Evolutionary conservation across 2,329 filamentous ascomycete genomes (phyloP).

Genomic region (Claviceps paspali): DNA sequence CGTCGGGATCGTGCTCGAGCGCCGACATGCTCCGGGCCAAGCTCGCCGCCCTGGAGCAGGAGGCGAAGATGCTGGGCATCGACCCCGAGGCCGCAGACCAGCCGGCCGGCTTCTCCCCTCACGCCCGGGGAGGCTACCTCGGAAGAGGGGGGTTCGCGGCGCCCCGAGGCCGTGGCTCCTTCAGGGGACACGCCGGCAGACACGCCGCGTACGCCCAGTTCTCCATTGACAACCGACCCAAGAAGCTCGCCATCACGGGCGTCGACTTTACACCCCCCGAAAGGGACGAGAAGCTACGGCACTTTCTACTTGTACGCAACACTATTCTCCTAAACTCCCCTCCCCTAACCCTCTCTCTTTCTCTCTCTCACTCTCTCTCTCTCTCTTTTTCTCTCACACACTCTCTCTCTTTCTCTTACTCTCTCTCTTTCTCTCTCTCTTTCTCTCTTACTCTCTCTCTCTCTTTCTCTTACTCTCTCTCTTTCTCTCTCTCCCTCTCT

Average conservation of each 20-base stretch:
- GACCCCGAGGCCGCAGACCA: conserved; percentile 45
- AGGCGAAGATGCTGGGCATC: conserved; percentile 54
- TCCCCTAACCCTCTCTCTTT: too few species aligned
- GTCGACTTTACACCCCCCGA: conserved; percentile 45
- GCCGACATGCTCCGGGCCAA: conserved; percentile 56
- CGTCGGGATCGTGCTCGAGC: conserved; percentile 25
- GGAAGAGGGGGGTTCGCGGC: conserved; percentile 18
- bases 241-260: conserved; percentile 47
- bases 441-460: too few species aligned
- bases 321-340: background rate
- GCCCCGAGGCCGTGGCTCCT: conserved; percentile 22
- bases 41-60: conserved; percentile 56
- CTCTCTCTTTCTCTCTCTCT: too few species aligned
- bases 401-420: too few species aligned
- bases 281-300: conserved; percentile 54
- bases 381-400: too few species aligned
- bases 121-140: conserved; percentile 19
- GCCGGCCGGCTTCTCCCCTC: too few species aligned
- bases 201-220: conserved; percentile 45
- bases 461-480: background rate
- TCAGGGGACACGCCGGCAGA: conserved; percentile 28
- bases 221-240: conserved; percentile 63
- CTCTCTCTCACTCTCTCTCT: too few species aligned
- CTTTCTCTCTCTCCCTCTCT: background rate
- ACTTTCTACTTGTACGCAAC: conserved; percentile 51